Conservation (phyloP, 768 basidiomycete genomes). For the Krasilnikovozyma curviuscula region DNA sequence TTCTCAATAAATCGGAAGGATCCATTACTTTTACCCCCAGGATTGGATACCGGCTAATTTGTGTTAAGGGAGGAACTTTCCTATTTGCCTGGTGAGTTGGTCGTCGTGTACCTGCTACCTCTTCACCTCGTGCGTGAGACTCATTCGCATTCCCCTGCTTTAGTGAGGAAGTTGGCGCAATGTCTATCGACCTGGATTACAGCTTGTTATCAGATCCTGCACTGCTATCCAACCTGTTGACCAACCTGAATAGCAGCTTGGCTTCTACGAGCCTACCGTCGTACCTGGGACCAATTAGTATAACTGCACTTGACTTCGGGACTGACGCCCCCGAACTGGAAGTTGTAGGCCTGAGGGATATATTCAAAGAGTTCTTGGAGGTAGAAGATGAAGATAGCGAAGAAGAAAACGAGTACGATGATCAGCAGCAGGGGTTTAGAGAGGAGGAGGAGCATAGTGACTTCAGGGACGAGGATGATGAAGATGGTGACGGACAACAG, state of each 20-base stretch:
- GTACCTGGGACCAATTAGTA: constrained; percentile 79
- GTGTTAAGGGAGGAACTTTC: too few relatives aligned
- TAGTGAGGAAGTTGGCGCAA: too few relatives aligned
- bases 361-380: constrained; percentile 84
- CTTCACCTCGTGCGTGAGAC: too few relatives aligned
- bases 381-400: constrained; percentile 46
- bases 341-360: constrained; percentile 76
- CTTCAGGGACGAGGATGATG: not conserved
- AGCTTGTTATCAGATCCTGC: constrained; percentile 33
- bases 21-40: too few relatives aligned
- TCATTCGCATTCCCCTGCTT: too few relatives aligned
- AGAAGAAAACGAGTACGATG: constrained; percentile 23
- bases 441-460: constrained; percentile 5
- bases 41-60: too few relatives aligned
- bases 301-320: constrained; percentile 76
- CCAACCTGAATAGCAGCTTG: constrained; percentile 62
- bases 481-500: not conserved
- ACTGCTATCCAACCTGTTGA: constrained; percentile 44
- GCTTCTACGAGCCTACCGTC: constrained; percentile 54
- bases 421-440: constrained; percentile 40
- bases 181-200: constrained; percentile 97
- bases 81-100: too few relatives aligned
- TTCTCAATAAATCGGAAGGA: too few relatives aligned
- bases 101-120: too few relatives aligned
- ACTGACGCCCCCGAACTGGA: constrained; percentile 63